These are phyloP conservation scores for Protoeuglena noctilucae DNA, from an alignment of 139 green algal species.

Conservation along the genomic window DNA sequence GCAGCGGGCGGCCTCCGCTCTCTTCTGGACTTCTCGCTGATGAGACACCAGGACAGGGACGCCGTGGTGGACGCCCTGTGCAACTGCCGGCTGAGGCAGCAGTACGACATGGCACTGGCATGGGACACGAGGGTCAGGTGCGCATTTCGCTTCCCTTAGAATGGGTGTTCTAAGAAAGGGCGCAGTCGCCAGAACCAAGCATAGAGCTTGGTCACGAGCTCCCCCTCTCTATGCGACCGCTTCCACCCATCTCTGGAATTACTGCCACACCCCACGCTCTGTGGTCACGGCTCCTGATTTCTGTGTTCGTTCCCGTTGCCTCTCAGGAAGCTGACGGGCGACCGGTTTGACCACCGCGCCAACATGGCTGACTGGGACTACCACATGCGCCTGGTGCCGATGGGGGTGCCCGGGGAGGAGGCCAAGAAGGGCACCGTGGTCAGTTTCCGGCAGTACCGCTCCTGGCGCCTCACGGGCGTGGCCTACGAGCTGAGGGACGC, in stretches of 20 bases:
- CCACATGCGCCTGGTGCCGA: conserved; percentile 41
- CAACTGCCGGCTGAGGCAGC: conserved; percentile 4
- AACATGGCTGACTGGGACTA: conserved; percentile 69
- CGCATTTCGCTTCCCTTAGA: no score
- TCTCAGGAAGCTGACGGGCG: conserved; percentile 46
- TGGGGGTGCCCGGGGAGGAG: conserved; percentile 26
- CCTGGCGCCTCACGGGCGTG: conserved; percentile 25
- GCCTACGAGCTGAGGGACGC: conserved; percentile 45
- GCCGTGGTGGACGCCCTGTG: conserved; percentile 3
- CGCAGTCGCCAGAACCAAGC: no score
- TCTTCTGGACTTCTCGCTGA: conserved; percentile 7
- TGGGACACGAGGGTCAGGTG: conserved; percentile 38
- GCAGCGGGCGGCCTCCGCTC: no score
- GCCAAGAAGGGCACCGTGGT: conserved; percentile 31
- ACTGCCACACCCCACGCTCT: no score
- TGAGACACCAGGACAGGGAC: conserved; percentile 13
- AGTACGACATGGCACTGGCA: conserved; percentile 36
- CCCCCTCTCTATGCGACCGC: no score
- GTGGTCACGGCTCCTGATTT: no score
- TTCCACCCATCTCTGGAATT: no score
- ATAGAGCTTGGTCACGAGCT: no score
- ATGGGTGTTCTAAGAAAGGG: no score
- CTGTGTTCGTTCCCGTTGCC: no score
- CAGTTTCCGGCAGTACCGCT: conserved; percentile 44
- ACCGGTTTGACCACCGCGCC: conserved; percentile 40